Percentiles rank a stretch among this genome's conserved stretches.
phyloP scores from a whole-genome alignment of 768 basidiomycete genomes.

The Mycena metata region DNA sequence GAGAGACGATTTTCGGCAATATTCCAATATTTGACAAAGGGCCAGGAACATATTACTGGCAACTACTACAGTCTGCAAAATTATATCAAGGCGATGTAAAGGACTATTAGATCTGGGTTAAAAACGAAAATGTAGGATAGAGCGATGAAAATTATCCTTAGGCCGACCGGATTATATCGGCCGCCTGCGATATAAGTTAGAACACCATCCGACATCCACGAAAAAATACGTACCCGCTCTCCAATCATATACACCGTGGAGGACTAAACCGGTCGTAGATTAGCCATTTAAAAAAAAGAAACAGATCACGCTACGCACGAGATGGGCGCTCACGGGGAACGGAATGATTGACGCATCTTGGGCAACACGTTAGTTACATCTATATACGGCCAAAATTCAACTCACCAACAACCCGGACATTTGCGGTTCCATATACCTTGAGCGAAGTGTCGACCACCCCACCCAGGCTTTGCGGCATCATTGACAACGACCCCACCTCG shows the following conservation, averaged over 20 bases:
- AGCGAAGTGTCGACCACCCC: constrained; percentile 54
- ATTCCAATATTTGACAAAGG: too few relatives aligned
- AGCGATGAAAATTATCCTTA: too few relatives aligned
- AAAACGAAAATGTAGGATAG: too few relatives aligned
- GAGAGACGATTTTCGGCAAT: too few relatives aligned
- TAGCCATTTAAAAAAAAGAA: background rate
- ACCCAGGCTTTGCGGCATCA: constrained; percentile 56
- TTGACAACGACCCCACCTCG: constrained; percentile 53
- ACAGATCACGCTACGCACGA: constrained; percentile 38
- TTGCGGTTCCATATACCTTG: constrained; percentile 51
- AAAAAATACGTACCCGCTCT: constrained; percentile 40
- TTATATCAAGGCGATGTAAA: too few relatives aligned
- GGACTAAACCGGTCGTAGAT: constrained; percentile 15
- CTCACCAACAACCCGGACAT: constrained; percentile 52
- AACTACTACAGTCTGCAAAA: too few relatives aligned
- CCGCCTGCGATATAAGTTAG: constrained; percentile 22
- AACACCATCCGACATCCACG: background rate
- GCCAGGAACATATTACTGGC: too few relatives aligned
- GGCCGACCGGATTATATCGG: constrained; percentile 34
- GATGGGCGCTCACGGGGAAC: constrained; percentile 49
- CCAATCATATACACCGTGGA: constrained; percentile 49
- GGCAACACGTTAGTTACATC: too few relatives aligned
- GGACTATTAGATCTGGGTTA: too few relatives aligned
- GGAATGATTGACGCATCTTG: constrained; percentile 52
- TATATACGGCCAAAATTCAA: background rate